A percentile compares a stretch with the other conserved stretches of the same genome.
Conservation (phyloP, 495 filamentous ascomycete genomes). For the Rostrohypoxylon terebratum region DNA sequence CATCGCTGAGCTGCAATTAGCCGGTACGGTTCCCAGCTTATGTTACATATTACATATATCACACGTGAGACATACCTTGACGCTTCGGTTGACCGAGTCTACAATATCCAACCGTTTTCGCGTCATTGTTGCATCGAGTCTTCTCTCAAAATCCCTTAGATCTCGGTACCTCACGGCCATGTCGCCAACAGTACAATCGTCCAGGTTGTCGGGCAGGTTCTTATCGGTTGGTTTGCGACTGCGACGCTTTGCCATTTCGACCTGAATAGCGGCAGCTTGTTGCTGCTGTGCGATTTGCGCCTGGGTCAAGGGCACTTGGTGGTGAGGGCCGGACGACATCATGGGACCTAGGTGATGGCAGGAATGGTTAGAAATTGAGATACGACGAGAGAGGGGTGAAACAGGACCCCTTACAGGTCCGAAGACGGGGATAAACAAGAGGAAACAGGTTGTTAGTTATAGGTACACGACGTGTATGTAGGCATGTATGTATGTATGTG, state of each 20-base stretch:
- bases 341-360: conserved; percentile 64
- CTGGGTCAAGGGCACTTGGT: conserved; percentile 60
- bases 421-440: conserved; percentile 8
- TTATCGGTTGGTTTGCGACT: conserved; percentile 92
- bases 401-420: background rate
- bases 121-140: conserved; percentile 93
- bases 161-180: conserved; percentile 83
- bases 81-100: conserved; percentile 81
- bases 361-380: conserved; percentile 40
- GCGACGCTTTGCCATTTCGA: conserved; percentile 77
- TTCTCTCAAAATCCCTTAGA: conserved; percentile 87
- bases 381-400: conserved; percentile 7
- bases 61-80: conserved; percentile 65
- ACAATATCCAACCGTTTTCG: conserved; percentile 91
- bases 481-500: conserved; percentile 14
- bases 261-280: conserved; percentile 63
- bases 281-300: conserved; percentile 68
- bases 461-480: conserved; percentile 32
- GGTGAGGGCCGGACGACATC: conserved; percentile 65
- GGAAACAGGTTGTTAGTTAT: conserved; percentile 8
- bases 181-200: conserved; percentile 82
- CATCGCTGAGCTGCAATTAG: conserved; percentile 64
- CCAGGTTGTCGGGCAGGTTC: conserved; percentile 89
- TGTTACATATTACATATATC: background rate
- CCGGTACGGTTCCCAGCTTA: background rate